Conservation (phyloP, 441 rosid genomes). For the Rhodomyrtus psidioides region DNA sequence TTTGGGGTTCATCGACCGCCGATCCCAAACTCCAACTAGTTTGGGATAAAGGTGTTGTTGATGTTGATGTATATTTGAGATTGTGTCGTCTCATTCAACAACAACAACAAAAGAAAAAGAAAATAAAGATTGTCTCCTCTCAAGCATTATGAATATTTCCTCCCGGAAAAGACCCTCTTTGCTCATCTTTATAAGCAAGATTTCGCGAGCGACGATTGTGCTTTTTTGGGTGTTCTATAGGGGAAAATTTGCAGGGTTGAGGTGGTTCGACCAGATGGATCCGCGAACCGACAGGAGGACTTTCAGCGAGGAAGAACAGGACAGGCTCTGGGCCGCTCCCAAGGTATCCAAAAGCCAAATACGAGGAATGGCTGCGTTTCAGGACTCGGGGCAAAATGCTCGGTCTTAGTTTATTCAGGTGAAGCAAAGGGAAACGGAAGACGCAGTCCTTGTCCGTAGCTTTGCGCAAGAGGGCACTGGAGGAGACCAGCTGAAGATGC, state of each 20-base stretch:
- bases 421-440: background rate
- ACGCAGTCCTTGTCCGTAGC: slow-evolving; percentile 1
- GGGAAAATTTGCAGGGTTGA: slow-evolving; percentile 86
- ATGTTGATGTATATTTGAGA: background rate
- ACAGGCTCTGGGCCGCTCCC: slow-evolving; percentile 68
- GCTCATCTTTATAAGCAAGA: background rate
- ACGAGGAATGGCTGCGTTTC: background rate
- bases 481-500: slow-evolving; percentile 95
- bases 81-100: background rate
- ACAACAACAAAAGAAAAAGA: too few relatives aligned
- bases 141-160: background rate
- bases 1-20: too few relatives aligned
- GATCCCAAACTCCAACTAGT: too few relatives aligned
- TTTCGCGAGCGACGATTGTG: background rate
- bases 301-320: slow-evolving; percentile 83
- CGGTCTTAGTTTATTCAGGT: slow-evolving; percentile 24
- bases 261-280: slow-evolving; percentile 95
- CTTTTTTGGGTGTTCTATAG: slow-evolving; percentile 12
- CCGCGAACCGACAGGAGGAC: slow-evolving; percentile 82
- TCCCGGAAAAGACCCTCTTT: background rate
- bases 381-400: too few relatives aligned
- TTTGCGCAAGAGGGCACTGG: slow-evolving; percentile 92
- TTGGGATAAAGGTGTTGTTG: too few relatives aligned
- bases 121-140: background rate
- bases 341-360: slow-evolving; percentile 10